phyloP scores from a whole-genome alignment of 106 monocot genomes.

The Posidonia australis region DNA sequence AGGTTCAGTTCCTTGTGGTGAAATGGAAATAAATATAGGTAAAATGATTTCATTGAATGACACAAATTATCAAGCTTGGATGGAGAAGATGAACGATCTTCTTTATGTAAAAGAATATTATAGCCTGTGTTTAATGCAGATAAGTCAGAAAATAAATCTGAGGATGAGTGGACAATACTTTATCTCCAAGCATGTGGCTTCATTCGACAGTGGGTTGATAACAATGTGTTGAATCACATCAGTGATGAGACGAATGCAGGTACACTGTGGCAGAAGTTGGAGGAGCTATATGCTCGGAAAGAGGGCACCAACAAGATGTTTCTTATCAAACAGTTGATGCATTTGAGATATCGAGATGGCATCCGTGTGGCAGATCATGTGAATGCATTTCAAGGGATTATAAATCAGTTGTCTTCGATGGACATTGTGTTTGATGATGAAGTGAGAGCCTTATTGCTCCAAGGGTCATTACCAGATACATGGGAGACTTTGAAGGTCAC shows the following conservation, averaged over 20 bases:
- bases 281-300: background rate
- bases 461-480: background rate
- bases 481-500: conserved; percentile 1
- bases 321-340: background rate
- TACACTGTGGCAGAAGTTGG: background rate
- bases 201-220: background rate
- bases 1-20: no score
- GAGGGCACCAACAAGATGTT: background rate
- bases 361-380: background rate
- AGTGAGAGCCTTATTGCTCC: background rate
- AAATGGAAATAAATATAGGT: no score
- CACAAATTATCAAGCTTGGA: no score
- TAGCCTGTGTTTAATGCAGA: no score
- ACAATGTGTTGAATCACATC: background rate
- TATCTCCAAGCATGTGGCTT: background rate
- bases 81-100: no score
- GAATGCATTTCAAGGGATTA: background rate
- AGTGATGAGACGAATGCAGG: background rate
- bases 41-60: no score
- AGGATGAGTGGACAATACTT: background rate
- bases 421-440: conserved; percentile 7
- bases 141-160: no score
- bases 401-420: conserved; percentile 1
- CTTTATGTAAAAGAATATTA: no score
- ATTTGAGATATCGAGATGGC: background rate